Evolutionary conservation across 192 early-diverging fungal species (phyloP), one percentile per base, ranked within the genome.

Genomic region (Coemansia sp.): DNA sequence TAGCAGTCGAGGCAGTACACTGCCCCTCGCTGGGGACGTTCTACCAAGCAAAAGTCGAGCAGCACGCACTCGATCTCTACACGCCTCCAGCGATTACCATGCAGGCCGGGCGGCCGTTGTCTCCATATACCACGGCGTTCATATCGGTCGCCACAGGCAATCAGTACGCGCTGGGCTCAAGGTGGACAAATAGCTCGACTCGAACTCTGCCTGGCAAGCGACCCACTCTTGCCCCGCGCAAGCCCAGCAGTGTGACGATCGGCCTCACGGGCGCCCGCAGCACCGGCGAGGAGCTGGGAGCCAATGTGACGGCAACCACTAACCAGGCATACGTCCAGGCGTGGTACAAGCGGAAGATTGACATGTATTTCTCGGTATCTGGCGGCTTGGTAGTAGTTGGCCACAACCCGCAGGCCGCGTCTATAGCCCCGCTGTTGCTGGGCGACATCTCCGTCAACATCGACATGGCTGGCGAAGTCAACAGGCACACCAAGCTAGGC

Each of bases 91-190:
- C 83, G 2, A 65, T 88, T 10, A 78, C 84, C 0, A 62, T 91
- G 40, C 87, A 89, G 2, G 69, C 84, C 56, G 93, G 93, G 22
- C 77, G 91, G 3, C 69, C 81, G 27, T 68, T 97, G n/a, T 86
- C 87, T 16, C 61, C 65, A 10, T 74, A 78, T 1, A 84, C 85
- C n/a, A 91, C 89, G 9, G 94, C 89, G 3, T 89, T 86, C 58
- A 70, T 98, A 59, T 90, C 89, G 5, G 91, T 88, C 49, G 86
- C 86, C 59, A 91, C 94, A 3, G 95, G 95, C 34, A 82, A 71
- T 65, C 70, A 65, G 43, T 82, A 82, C 68, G 35, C 63, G 8
- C 52, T 77, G 41, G 66, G 75, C 8, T 59, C 75, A 12, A 35
- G 72, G 56, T 77, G 75, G 75, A 24, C 12, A 4, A 35, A 5